Evolutionary conservation across 2,329 filamentous ascomycete species (phyloP), one percentile per base, ranked within the genome.

Genomic region (Fusarium neocosmosporiellum): DNA sequence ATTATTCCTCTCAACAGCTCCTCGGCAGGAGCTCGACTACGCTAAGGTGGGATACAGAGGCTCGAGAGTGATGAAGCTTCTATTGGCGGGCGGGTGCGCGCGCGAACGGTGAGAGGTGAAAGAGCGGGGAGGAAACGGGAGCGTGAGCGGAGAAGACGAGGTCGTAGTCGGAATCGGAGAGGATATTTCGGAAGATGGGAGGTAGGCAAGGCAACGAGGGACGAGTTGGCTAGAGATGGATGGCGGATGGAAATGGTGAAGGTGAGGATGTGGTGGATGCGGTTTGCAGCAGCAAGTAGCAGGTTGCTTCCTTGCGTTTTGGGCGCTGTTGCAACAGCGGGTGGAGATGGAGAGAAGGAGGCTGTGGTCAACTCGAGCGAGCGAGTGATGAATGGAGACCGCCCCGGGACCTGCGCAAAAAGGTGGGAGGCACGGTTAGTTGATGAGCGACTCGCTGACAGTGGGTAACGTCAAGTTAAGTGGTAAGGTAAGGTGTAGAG

Each of bases 1-100:
- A 85, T 88, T 82, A 79, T 83, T 79, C 77, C 78, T 80, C 77
- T 78, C 75, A 77, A 77, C 73, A 74, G 80, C 83, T 83, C 80
- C 81, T 81, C 72, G 69, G 74, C 65, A 79, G 82, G 83, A 83
- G 81, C 79, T 78, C 67, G 77, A 72, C 66, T 74, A 63, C 65
- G 29, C 65, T 60, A 69, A 70, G 29, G 61, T 62, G 71, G 67
- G 66, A 73, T 76, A 63, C 74, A 75, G 65, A 65, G 62, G 69
- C 63, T 75, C 75, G 70, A 72, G 70, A 67, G 68, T 68, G 69
- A 65, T 67, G 48, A 74, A 75, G 71, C 72, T 73, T 50, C 66
- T 72, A 73, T 74, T 74, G 71, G 67, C 71, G 70, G 72, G 66
- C 71, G 54, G 62, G 67, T 68, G 67, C 67, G 74, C 72, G 72